A percentile compares a stretch with the other conserved stretches of the same genome.
Evolutionary conservation across 768 basidiomycete species (phyloP).

Genomic region (Tulasnella sp.): DNA sequence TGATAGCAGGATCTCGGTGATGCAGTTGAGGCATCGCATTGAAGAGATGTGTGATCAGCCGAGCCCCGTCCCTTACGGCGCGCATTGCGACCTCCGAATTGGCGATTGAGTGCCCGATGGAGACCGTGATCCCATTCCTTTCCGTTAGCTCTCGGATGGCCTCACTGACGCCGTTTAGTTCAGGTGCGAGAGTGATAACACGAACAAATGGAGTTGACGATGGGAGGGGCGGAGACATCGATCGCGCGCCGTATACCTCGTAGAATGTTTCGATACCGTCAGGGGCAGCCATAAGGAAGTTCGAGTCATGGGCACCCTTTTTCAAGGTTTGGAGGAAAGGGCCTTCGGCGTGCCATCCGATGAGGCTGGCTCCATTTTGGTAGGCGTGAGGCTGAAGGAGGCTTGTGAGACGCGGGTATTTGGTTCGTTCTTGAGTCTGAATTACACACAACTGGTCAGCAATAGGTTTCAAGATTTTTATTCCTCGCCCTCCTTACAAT

Average conservation of each 20-base stretch:
- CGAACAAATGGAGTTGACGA: conserved; percentile 39
- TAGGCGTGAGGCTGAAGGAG: conserved; percentile 59
- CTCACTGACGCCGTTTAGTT: conserved; percentile 70
- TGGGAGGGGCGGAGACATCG: conserved; percentile 38
- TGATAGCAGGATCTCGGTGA: conserved; percentile 85
- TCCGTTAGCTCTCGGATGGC: conserved; percentile 44
- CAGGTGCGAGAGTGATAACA: conserved; percentile 79
- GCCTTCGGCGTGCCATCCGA: conserved; percentile 89
- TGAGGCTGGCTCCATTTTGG: conserved; percentile 45
- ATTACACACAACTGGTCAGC: background rate
- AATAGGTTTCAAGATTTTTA: background rate
- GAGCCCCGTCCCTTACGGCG: conserved; percentile 60
- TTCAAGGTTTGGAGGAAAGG: conserved; percentile 78
- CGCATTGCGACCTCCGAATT: conserved; percentile 59
- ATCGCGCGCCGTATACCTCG: conserved; percentile 48
- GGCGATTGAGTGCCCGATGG: conserved; percentile 73
- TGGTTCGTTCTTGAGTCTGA: conserved; percentile 66
- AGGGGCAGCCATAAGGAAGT: conserved; percentile 49
- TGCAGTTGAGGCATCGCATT: conserved; percentile 88
- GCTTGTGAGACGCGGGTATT: conserved; percentile 59
- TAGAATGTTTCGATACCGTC: conserved; percentile 61
- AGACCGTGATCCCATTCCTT: conserved; percentile 60
- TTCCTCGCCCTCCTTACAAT: conserved; percentile 39
- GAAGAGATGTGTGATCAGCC: conserved; percentile 86
- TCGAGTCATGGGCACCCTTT: conserved; percentile 69